These are phyloP conservation scores for Melaleuca quinquenervia DNA, from an alignment of 345 rosid species.

Conservation along the genomic window DNA sequence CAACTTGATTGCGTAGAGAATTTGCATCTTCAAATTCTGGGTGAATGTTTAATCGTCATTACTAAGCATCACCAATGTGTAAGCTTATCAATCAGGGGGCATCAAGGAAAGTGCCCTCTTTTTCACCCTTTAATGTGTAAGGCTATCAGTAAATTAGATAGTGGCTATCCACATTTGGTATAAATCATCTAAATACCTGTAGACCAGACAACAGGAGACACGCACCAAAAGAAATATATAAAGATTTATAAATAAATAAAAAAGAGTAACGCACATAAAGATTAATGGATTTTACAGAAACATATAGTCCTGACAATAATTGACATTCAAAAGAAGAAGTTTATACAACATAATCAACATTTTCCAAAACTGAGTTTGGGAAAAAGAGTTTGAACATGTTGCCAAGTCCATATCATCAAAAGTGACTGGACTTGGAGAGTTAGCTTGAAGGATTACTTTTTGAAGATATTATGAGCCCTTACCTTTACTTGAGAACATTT, in stretches of 20 bases:
- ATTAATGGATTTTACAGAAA: neutral
- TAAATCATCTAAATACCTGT: neutral
- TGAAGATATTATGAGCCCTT: neutral
- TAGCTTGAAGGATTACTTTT: neutral
- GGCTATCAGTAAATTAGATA: neutral
- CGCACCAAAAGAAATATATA: neutral
- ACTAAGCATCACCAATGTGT: neutral
- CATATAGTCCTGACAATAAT: neutral
- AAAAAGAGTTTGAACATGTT: neutral
- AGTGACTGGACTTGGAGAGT: neutral
- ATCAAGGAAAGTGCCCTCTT: neutral
- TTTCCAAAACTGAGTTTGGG: neutral
- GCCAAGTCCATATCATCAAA: neutral
- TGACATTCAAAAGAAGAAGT: neutral
- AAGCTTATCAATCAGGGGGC: neutral
- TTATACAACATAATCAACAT: neutral
- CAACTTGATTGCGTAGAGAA: neutral
- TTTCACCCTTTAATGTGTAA: neutral
- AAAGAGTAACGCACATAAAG: neutral
- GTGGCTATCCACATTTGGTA: neutral
- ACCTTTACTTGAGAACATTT: neutral
- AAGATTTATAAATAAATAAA: neutral
- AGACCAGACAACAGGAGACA: neutral
- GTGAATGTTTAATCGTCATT: neutral
- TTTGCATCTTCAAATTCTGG: neutral